Conservation (phyloP, 805 yeast species). For the Teunomyces barrocoloradensis region DNA sequence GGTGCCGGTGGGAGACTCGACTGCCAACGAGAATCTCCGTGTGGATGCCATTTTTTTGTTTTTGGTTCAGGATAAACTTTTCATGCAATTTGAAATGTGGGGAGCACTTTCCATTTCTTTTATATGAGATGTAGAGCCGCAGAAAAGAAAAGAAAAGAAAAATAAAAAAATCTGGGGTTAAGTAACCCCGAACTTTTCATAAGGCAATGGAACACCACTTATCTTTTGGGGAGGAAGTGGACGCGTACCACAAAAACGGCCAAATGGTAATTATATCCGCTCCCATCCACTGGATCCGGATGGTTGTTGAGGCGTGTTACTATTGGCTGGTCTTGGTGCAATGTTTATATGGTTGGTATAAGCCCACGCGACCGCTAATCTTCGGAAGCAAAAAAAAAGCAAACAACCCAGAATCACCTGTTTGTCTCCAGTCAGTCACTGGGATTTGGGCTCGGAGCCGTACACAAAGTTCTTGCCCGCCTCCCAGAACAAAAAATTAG, state of each 20-base stretch:
- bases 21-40: constrained; percentile 7
- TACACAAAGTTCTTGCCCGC: background rate
- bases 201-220: too few relatives aligned
- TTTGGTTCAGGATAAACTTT: too few relatives aligned
- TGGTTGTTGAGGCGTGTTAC: too few relatives aligned
- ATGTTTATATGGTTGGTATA: background rate
- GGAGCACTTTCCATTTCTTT: background rate
- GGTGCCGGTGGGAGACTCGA: constrained; percentile 4
- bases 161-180: constrained; percentile 3
- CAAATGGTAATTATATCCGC: too few relatives aligned
- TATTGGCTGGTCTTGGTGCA: too few relatives aligned
- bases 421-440: too few relatives aligned
- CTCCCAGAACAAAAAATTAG: background rate
- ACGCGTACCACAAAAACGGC: too few relatives aligned
- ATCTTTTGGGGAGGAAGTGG: too few relatives aligned
- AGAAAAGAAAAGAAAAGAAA: background rate
- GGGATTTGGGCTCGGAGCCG: too few relatives aligned
- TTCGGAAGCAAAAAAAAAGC: background rate
- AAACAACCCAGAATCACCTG: background rate
- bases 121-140: background rate
- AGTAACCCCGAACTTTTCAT: background rate
- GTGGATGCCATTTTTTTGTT: background rate
- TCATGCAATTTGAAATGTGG: background rate
- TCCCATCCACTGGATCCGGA: too few relatives aligned
- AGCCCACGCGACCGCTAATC: background rate